Conservation (phyloP, 257 asterid species). For the Plantago major region DNA sequence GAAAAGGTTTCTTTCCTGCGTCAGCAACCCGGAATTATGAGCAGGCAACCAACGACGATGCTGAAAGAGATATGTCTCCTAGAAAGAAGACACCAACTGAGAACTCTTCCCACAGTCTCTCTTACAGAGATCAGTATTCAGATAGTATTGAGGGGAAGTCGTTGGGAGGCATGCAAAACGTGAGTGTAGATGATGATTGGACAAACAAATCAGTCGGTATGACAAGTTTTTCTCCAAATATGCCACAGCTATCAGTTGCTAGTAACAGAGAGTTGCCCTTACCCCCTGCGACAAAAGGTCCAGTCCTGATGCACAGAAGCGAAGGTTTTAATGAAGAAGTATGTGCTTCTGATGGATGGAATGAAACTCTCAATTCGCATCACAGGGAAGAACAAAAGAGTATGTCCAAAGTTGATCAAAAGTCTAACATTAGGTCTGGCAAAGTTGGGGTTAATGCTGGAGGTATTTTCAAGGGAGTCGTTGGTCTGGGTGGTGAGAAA, state of each 20-base stretch:
- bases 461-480: constrained; percentile 30
- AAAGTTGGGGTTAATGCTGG: constrained; percentile 32
- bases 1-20: constrained; percentile 29
- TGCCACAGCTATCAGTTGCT: constrained; percentile 28
- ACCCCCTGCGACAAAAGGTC: constrained; percentile 39
- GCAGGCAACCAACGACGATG: constrained; percentile 68
- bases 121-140: constrained; percentile 37
- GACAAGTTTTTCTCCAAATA: constrained; percentile 33
- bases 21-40: constrained; percentile 48
- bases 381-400: constrained; percentile 39
- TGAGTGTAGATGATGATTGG: constrained; percentile 36
- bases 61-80: constrained; percentile 45
- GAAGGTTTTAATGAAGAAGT: constrained; percentile 79
- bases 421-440: constrained; percentile 23
- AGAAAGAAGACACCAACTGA: constrained; percentile 32
- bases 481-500: constrained; percentile 35
- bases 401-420: constrained; percentile 23
- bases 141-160: constrained; percentile 32
- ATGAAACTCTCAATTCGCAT: constrained; percentile 27
- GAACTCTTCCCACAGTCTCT: constrained; percentile 27
- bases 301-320: constrained; percentile 67
- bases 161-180: constrained; percentile 31
- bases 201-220: constrained; percentile 32
- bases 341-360: constrained; percentile 59
- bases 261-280: constrained; percentile 23